These are phyloP conservation scores for Acanthamoeba healyi DNA, from an alignment of 208 protist genomes.

Conservation along the genomic window DNA sequence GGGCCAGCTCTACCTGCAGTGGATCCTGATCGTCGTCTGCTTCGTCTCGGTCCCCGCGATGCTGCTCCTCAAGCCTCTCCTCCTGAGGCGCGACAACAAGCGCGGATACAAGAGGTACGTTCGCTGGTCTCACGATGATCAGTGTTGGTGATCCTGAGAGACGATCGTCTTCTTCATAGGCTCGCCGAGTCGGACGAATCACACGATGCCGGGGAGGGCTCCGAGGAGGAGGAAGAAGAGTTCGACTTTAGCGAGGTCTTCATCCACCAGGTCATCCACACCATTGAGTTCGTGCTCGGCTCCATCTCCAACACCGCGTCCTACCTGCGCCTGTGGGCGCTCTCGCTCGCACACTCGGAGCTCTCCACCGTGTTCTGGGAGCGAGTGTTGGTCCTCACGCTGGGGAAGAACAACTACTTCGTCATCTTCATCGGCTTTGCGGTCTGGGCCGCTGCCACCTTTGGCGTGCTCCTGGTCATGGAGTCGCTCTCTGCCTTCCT, in stretches of 20 bases:
- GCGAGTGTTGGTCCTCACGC: slow-evolving; percentile 75
- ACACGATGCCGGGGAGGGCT: neutral
- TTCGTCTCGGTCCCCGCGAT: slow-evolving; percentile 93
- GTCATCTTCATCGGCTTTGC: slow-evolving; percentile 94
- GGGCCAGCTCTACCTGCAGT: slow-evolving; percentile 86
- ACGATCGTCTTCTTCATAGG: neutral
- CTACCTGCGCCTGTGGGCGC: slow-evolving; percentile 99
- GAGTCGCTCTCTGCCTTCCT: slow-evolving; percentile 99
- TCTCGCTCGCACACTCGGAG: slow-evolving; percentile 98
- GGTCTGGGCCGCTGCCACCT: slow-evolving; percentile 95
- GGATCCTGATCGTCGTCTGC: slow-evolving; percentile 90
- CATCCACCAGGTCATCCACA: slow-evolving; percentile 99
- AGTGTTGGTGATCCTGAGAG: neutral
- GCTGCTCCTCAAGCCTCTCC: slow-evolving; percentile 93
- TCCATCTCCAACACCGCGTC: slow-evolving; percentile 99
- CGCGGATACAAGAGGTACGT: slow-evolving; percentile 48
- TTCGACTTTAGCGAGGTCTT: slow-evolving; percentile 97
- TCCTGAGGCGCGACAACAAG: slow-evolving; percentile 82
- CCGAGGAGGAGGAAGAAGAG: slow-evolving; percentile 77
- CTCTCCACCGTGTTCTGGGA: slow-evolving; percentile 87
- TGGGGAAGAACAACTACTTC: neutral
- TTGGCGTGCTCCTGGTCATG: slow-evolving; percentile 98
- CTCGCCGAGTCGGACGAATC: slow-evolving; percentile 46
- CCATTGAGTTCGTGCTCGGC: slow-evolving; percentile 99
- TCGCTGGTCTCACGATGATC: neutral